Percentiles rank a stretch among this genome's conserved stretches.
These are phyloP conservation scores for Melastoma malabathricum DNA, from an alignment of 345 rosid genomes.

Conservation along the genomic window DNA sequence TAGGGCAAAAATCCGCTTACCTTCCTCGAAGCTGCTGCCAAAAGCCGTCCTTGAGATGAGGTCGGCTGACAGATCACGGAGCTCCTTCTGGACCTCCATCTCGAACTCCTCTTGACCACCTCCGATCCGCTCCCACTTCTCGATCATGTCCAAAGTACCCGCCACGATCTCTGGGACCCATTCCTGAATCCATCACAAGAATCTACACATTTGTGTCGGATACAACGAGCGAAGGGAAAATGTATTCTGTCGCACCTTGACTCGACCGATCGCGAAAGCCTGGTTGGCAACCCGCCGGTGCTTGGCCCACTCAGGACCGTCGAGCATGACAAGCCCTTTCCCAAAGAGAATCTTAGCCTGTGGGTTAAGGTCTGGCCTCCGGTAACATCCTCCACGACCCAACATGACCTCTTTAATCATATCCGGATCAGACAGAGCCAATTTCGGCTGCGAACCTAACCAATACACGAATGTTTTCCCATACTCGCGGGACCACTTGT, in stretches of 20 bases:
- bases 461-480: constrained; percentile 59
- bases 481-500: constrained; percentile 36
- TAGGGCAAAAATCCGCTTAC: constrained; percentile 45
- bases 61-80: constrained; percentile 56
- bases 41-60: constrained; percentile 73
- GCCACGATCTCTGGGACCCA: constrained; percentile 64
- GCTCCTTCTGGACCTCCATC: constrained; percentile 45
- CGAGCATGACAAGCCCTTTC: constrained; percentile 54
- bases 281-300: constrained; percentile 54
- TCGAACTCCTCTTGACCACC: constrained; percentile 47
- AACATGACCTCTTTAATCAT: constrained; percentile 46
- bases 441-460: constrained; percentile 62
- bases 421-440: constrained; percentile 46
- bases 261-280: constrained; percentile 51
- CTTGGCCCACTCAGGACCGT: constrained; percentile 50
- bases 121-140: constrained; percentile 54
- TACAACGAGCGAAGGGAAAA: background rate
- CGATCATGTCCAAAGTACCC: constrained; percentile 32
- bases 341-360: constrained; percentile 45
- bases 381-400: constrained; percentile 29
- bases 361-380: constrained; percentile 30
- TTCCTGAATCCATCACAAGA: constrained; percentile 16
- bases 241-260: constrained; percentile 35
- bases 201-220: too few relatives aligned
- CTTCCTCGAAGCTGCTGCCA: constrained; percentile 75